phyloP scores from a whole-genome alignment of 208 protist species.

The Balamuthia mandrillaris region DNA sequence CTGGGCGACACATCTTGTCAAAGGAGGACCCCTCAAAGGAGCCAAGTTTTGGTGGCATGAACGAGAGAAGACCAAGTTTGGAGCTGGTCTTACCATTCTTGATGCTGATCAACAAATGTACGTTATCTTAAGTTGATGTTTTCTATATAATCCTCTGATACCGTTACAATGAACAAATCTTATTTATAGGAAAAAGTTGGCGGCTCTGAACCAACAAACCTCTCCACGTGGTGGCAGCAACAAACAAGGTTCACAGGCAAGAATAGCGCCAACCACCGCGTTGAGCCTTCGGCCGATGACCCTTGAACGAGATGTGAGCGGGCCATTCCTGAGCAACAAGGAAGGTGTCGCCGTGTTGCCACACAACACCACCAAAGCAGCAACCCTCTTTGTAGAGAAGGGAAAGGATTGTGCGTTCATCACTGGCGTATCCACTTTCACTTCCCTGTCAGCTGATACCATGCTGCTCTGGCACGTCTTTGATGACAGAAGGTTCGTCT shows the following conservation, averaged over 20 bases:
- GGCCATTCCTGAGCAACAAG: slow-evolving; percentile 13
- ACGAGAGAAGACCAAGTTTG: slow-evolving; percentile 19
- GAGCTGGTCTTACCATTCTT: neutral
- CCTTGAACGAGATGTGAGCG: neutral
- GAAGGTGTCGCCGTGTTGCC: slow-evolving; percentile 14
- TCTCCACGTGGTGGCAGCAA: neutral
- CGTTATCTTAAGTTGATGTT: too few species aligned
- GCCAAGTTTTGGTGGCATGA: slow-evolving; percentile 25
- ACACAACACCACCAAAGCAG: neutral
- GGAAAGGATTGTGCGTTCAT: slow-evolving; percentile 35
- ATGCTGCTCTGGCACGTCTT: slow-evolving; percentile 34
- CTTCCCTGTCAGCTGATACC: neutral
- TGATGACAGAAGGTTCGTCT: slow-evolving; percentile 15
- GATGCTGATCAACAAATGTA: too few species aligned
- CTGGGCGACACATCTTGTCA: slow-evolving; percentile 25
- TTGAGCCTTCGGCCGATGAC: too few species aligned
- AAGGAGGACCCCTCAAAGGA: slow-evolving; percentile 24
- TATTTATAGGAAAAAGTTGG: neutral
- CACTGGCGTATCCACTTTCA: neutral
- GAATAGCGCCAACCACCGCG: too few species aligned
- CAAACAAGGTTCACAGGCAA: neutral
- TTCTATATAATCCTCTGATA: too few species aligned
- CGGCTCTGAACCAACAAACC: neutral
- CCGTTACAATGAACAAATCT: too few species aligned
- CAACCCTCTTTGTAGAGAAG: slow-evolving; percentile 11